Base-by-base conservation (phyloP, 768 basidiomycete genomes). In the Cystobasidium onofrii region DNA sequence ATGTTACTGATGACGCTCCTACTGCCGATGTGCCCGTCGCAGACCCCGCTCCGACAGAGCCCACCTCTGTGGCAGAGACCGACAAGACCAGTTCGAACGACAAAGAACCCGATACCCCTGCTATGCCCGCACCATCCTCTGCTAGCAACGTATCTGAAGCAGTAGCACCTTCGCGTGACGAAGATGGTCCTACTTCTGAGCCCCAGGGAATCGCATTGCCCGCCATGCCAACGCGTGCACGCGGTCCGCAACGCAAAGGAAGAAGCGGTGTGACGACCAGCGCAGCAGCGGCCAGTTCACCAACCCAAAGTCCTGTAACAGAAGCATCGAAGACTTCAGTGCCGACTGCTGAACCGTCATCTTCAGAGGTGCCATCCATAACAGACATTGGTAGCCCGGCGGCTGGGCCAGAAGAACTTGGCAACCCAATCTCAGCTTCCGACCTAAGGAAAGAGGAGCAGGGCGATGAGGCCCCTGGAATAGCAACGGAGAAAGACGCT, bases 211-310 rank as follows among this genome's bases (percentile, higher is more conserved):
- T 71, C 29, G 69, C 69, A 3, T 13, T 71, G 25, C 69, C 69
- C 18, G 52, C 69, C 39, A 71, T 71, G 69, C 69, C 69, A 7
- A 71, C 69, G 6, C 69, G 69, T 15, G 55, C 69, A 33, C 50
- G 69, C 29, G 69, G 69, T 1, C 69, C 69, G 2, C 69, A 29
- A 57, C 50, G 69, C 31, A 71, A 71, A 36, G 69, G 7, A 18
- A 31, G 54, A 57, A 57, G 54, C 31, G 69, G 69, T 36, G 55
- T 7, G 17, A 20, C 50, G 10, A 44, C 69, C 9, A 29, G 20
- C 31, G 61, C 54, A 55, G 4, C 52, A 4, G 29, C 69, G 34
- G 29, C 69, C 12, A 27, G 46, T 36, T 12, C 69, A n/a, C 29
- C 20, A 7, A 34, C 18, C 31, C 33, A 43, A 17, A 9, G 10